Evolutionary conservation across 306 rosid species (phyloP).

Genomic region (Cucumis hystrix): DNA sequence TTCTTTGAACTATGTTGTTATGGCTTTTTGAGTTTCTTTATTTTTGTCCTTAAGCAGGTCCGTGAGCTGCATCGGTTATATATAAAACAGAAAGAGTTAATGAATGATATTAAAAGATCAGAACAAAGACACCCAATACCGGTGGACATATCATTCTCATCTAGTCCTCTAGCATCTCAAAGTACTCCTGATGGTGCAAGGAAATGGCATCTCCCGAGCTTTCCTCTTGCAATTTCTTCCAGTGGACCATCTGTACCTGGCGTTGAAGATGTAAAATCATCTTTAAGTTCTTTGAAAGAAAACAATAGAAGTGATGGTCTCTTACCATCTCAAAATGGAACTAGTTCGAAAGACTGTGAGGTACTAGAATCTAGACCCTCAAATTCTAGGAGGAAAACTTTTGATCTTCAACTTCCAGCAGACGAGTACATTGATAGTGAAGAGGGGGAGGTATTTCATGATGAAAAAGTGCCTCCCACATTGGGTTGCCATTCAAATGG

Average conservation of each 20-base stretch:
- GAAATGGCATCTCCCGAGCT: slow-evolving; percentile 12
- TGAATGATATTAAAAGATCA: slow-evolving; percentile 57
- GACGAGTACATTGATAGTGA: slow-evolving; percentile 65
- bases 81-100: slow-evolving; percentile 77
- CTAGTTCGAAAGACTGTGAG: slow-evolving; percentile 48
- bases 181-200: slow-evolving; percentile 14
- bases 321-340: slow-evolving; percentile 46
- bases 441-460: slow-evolving; percentile 66
- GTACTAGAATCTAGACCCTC: slow-evolving; percentile 70
- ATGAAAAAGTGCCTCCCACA: slow-evolving; percentile 33
- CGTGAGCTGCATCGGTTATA: slow-evolving; percentile 77
- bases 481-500: slow-evolving; percentile 28
- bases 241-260: slow-evolving; percentile 39
- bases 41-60: slow-evolving; percentile 43
- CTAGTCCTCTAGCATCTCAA: slow-evolving; percentile 58
- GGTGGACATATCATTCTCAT: slow-evolving; percentile 43
- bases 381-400: slow-evolving; percentile 57
- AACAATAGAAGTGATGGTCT: slow-evolving; percentile 25
- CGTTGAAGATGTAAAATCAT: slow-evolving; percentile 41
- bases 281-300: slow-evolving; percentile 21
- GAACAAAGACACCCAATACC: slow-evolving; percentile 44
- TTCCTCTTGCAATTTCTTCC: slow-evolving; percentile 31
- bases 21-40: slow-evolving; percentile 3
- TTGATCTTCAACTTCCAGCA: slow-evolving; percentile 93
- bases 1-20: background rate